phyloP scores from a whole-genome alignment of 345 rosid genomes.

The Citropsis articulata region DNA sequence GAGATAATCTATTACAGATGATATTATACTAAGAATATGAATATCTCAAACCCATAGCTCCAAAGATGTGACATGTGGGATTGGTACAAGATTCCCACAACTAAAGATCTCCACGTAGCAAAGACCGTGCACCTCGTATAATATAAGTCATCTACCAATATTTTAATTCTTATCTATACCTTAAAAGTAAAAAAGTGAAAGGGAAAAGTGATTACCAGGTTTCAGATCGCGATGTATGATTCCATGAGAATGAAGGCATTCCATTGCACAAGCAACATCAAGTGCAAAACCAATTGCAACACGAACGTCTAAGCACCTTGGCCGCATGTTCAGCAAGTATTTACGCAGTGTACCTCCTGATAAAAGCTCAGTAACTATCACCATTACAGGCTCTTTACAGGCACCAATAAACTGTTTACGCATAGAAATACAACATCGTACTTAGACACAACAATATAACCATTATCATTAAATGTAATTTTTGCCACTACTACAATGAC shows the following conservation, averaged over 20 bases:
- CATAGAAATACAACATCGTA: constrained; percentile 4
- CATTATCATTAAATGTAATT: neutral
- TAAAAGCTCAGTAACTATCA: constrained; percentile 88
- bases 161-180: constrained; percentile 7
- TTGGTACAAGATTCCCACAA: constrained; percentile 28
- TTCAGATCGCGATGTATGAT: constrained; percentile 96
- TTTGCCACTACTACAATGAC: neutral
- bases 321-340: constrained; percentile 77
- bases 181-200: neutral
- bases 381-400: constrained; percentile 95
- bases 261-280: constrained; percentile 94
- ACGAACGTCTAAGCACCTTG: constrained; percentile 64
- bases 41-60: neutral
- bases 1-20: neutral
- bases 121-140: constrained; percentile 27
- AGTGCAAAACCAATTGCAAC: constrained; percentile 86
- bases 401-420: constrained; percentile 82
- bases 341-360: constrained; percentile 82
- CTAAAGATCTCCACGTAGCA: constrained; percentile 18
- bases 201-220: constrained; percentile 55
- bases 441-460: neutral
- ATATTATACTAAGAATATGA: neutral
- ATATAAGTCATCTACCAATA: constrained; percentile 12
- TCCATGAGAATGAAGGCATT: constrained; percentile 92
- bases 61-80: constrained; percentile 19